phyloP scores from a whole-genome alignment of 140 eudicot species.

The Oenanthe javanica region DNA sequence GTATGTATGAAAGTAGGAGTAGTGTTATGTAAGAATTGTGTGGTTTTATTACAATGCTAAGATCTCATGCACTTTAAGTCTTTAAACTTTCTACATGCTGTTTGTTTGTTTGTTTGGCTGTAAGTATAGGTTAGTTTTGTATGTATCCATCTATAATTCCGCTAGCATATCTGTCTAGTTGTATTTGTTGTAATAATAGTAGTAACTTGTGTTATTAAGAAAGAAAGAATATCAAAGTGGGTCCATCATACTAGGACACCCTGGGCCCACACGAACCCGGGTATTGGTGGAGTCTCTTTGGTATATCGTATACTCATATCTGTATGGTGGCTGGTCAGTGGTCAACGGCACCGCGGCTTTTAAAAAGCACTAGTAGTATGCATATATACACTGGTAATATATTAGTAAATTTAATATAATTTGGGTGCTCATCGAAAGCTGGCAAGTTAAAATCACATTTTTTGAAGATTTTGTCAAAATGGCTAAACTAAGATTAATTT shows the following conservation, averaged over 20 bases:
- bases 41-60: not conserved
- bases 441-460: no score
- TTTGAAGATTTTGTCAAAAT: no score
- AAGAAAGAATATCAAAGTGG: not conserved
- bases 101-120: not conserved
- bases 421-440: no score
- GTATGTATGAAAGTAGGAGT: not conserved
- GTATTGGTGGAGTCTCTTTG: not conserved
- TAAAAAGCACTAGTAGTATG: no score
- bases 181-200: not conserved
- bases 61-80: not conserved
- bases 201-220: not conserved
- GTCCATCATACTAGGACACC: not conserved
- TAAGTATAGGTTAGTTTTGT: not conserved
- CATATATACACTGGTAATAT: no score
- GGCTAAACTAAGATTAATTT: no score
- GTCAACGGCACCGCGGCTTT: not conserved
- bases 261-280: slow-evolving; percentile 1
- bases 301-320: no score
- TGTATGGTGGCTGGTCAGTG: not conserved
- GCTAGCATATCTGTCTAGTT: no score
- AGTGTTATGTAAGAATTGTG: not conserved
- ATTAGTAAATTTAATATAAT: no score
- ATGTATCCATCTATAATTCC: not conserved
- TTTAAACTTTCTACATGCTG: not conserved